These are phyloP conservation scores for Zygosaccharomyces pseudorouxii DNA, from an alignment of 805 yeast genomes.

Conservation along the genomic window DNA sequence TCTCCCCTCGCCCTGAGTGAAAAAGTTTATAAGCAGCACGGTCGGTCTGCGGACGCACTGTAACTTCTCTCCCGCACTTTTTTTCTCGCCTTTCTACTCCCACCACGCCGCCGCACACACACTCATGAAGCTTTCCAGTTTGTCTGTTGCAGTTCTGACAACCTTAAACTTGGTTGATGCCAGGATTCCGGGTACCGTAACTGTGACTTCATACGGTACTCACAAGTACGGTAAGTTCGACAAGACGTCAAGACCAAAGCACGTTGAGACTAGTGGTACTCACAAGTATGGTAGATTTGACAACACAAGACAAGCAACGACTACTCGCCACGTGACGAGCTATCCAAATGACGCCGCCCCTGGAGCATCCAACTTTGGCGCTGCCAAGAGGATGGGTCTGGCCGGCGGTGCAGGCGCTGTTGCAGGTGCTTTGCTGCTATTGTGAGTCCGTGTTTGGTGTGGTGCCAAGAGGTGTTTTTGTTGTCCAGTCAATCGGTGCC, in stretches of 20 bases:
- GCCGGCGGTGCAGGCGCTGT: constrained; percentile 44
- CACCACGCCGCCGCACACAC: constrained; percentile 5
- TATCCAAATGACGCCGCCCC: constrained; percentile 23
- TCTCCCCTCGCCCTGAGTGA: not conserved
- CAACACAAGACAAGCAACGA: constrained; percentile 34
- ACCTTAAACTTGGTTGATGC: constrained; percentile 34
- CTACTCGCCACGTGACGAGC: constrained; percentile 28
- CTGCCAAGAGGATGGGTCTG: constrained; percentile 29
- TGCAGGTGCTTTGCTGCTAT: constrained; percentile 47
- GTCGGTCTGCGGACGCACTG: not conserved
- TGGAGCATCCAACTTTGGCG: constrained; percentile 21
- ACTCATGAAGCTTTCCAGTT: constrained; percentile 42
- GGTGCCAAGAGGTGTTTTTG: not conserved
- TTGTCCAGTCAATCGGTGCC: not conserved
- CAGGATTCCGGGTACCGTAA: constrained; percentile 42
- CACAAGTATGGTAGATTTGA: constrained; percentile 55
- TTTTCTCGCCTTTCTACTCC: not conserved
- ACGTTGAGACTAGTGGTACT: constrained; percentile 44
- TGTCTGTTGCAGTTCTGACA: constrained; percentile 40
- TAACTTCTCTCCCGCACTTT: not conserved
- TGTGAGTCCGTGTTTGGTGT: constrained; percentile 25
- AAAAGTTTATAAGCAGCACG: not conserved
- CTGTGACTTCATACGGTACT: constrained; percentile 39
- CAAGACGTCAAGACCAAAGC: constrained; percentile 32
- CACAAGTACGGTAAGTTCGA: constrained; percentile 53